Conservation (phyloP, 208 protist genomes). For the Wallacemonas sp. region DNA sequence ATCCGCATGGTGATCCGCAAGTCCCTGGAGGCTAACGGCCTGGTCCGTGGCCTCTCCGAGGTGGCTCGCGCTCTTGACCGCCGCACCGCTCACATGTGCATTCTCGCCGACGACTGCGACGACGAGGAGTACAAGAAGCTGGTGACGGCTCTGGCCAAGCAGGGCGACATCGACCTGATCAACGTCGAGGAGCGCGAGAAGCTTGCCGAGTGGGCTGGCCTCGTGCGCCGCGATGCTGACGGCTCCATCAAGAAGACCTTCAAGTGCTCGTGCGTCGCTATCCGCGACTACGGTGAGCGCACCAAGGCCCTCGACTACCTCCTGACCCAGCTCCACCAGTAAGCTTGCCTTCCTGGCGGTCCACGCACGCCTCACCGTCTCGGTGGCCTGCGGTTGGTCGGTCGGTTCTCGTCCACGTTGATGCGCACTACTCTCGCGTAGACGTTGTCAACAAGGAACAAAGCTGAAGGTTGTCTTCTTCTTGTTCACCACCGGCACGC, state of each 20-base stretch:
- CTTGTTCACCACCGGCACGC: no score
- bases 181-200: slow-evolving; percentile 84
- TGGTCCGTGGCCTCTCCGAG: slow-evolving; percentile 87
- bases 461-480: slow-evolving; percentile 4
- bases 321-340: slow-evolving; percentile 65
- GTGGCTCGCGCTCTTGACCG: slow-evolving; percentile 84
- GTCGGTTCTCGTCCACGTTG: not conserved
- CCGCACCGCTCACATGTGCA: slow-evolving; percentile 81
- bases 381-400: no score
- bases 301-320: slow-evolving; percentile 84
- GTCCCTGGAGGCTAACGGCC: slow-evolving; percentile 83
- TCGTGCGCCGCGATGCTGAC: slow-evolving; percentile 45
- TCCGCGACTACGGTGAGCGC: slow-evolving; percentile 88
- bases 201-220: slow-evolving; percentile 81
- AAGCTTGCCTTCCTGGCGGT: no score
- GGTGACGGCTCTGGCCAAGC: slow-evolving; percentile 76
- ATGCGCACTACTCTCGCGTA: not conserved
- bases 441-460: not conserved
- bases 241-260: slow-evolving; percentile 78
- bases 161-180: slow-evolving; percentile 87
- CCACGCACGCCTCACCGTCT: no score
- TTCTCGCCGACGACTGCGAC: slow-evolving; percentile 91
- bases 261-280: slow-evolving; percentile 89
- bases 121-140: slow-evolving; percentile 93
- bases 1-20: slow-evolving; percentile 87